phyloP scores from a whole-genome alignment of 192 early-diverging fungal species.

The Coemansia sp. region DNA sequence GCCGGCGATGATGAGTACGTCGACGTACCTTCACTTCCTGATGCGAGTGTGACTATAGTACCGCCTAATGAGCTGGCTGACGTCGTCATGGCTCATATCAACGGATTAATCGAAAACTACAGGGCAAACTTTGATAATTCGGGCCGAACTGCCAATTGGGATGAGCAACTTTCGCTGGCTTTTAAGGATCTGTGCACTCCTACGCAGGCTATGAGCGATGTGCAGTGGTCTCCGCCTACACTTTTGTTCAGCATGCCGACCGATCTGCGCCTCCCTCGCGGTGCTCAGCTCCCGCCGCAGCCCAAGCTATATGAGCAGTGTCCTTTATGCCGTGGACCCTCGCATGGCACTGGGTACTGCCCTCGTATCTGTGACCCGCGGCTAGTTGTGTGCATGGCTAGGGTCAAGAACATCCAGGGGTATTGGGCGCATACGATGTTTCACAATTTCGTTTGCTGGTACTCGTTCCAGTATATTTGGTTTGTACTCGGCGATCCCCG shows the following conservation, averaged over 20 bases:
- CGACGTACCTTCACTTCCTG: not conserved
- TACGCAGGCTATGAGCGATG: not conserved
- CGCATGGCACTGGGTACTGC: constrained; percentile 14
- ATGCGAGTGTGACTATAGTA: not conserved
- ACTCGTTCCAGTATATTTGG: constrained; percentile 42
- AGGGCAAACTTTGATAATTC: not conserved
- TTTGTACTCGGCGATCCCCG: constrained; percentile 22
- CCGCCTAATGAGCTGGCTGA: not conserved
- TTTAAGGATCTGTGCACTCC: not conserved
- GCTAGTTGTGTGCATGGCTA: constrained; percentile 3
- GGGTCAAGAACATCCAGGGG: not conserved
- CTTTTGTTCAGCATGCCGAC: constrained; percentile 27
- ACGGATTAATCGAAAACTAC: not conserved
- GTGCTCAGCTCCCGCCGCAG: constrained; percentile 17
- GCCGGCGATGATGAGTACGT: constrained; percentile 2
- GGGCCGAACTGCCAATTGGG: not conserved
- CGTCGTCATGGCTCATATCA: constrained; percentile 3
- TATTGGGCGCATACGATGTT: constrained; percentile 23
- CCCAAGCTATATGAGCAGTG: not conserved
- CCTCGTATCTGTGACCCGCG: constrained; percentile 12
- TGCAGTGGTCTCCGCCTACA: not conserved
- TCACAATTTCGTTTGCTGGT: constrained; percentile 31
- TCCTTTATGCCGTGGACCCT: not conserved
- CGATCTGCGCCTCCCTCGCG: constrained; percentile 17
- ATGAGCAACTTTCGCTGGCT: not conserved